phyloP scores from a whole-genome alignment of 1,139 yeast species.

The Zygosaccharomyces sapae region DNA sequence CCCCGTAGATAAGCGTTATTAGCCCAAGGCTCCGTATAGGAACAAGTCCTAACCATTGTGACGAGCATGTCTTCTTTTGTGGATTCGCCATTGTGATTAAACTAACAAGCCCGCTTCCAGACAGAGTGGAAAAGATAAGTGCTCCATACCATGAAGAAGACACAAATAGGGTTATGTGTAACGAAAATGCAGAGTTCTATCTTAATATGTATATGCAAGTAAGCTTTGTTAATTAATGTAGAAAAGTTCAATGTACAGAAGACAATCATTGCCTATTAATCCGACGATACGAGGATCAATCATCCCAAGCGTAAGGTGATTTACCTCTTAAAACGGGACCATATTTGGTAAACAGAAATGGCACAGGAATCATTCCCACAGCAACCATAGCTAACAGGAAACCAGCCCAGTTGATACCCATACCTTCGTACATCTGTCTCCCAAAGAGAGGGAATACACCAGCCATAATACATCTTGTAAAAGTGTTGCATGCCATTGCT shows the following conservation, averaged over 20 bases:
- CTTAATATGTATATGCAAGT: too few species aligned
- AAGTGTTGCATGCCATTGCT: constrained; percentile 75
- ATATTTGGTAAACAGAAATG: constrained; percentile 61
- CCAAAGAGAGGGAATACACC: constrained; percentile 77
- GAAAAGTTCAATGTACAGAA: not conserved
- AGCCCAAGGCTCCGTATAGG: not conserved
- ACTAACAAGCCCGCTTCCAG: not conserved
- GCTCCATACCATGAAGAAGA: too few species aligned
- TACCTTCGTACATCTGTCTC: constrained; percentile 48
- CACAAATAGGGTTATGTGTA: too few species aligned
- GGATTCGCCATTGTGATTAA: not conserved
- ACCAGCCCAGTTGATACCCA: constrained; percentile 64
- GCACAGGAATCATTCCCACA: constrained; percentile 62
- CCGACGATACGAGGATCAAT: constrained; percentile 4
- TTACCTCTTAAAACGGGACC: constrained; percentile 59
- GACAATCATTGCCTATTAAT: not conserved
- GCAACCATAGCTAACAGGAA: constrained; percentile 54
- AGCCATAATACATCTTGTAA: constrained; percentile 64
- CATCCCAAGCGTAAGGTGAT: constrained; percentile 51
- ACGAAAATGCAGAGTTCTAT: too few species aligned
- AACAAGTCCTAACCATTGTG: not conserved
- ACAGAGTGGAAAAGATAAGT: not conserved
- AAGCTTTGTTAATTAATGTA: too few species aligned
- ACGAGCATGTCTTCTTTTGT: not conserved
- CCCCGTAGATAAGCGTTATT: not conserved